Base-by-base conservation (phyloP, 2,329 filamentous ascomycete species). In the Exophiala sideris region DNA sequence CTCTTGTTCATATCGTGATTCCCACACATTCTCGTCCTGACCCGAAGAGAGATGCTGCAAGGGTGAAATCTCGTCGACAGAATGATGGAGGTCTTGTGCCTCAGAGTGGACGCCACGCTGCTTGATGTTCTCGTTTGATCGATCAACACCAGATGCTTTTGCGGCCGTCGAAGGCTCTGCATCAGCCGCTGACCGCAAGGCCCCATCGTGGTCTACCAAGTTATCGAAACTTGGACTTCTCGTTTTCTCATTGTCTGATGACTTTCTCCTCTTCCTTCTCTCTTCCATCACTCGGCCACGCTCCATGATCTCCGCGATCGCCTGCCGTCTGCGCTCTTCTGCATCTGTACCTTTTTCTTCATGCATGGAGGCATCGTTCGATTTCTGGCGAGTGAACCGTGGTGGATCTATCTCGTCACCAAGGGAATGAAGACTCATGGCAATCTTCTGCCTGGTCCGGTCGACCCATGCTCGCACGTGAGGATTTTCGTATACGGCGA, bases 401-500 rank as follows among this genome's bases (percentile, higher is more conserved):
- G 56, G 68, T 3, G 79, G 78, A 48, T 81, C 76, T 35, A 85
- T 76, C 48, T 84, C 82, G 65, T 85, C 80, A 45, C 81, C 81
- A 9, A 85, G 73, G 35, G 75, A 78, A 63, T 84, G 77, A 32
- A 86, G 68, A 11, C 82, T 77, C 54, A 82, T 67, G 16, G 80
- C 81, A 57, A 86, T 78, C 67, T 82, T 84, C 52, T 80, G 80
- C 42, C 83, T 79, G 51, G 80, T 82, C 52, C 79, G 76, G 52
- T 82, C 76, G 49, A 86, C 70, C 83, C 83, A 86, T 76, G 78
- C 74, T 67, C 81, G 76, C 54, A 86, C 75, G 65, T 85, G 79
- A 1, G 83, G 83, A 38, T 79, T 84, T 66, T 86, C 80, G 68
- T 85, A 84, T 42, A 84, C 77, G 48, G 83, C 83, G 47, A 85